A percentile compares a stretch with the other conserved stretches of the same genome.
Conservation (phyloP, 257 asterid species). For the Solanum neorickii region DNA sequence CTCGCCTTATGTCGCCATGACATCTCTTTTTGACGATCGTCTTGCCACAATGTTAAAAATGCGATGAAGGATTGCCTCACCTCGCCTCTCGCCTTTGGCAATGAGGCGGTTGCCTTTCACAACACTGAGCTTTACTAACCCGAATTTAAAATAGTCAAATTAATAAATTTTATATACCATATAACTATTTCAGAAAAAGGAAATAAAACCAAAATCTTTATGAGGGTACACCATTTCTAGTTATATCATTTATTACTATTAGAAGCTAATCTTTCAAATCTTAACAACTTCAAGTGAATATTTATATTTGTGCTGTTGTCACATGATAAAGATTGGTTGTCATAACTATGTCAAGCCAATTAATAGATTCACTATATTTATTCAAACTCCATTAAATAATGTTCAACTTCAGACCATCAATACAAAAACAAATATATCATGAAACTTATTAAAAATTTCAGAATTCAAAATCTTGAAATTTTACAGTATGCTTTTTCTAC, state of each 20-base stretch:
- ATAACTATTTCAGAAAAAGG: background rate
- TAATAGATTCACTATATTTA: background rate
- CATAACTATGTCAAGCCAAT: background rate
- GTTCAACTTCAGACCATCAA: background rate
- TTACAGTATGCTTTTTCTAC: background rate
- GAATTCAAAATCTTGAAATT: background rate
- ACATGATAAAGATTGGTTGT: background rate
- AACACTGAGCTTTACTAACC: background rate
- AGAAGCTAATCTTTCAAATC: background rate
- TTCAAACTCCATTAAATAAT: background rate
- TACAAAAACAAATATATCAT: background rate
- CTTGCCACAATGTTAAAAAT: background rate
- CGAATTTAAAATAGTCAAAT: background rate
- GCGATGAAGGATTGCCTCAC: no score
- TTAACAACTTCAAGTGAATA: background rate
- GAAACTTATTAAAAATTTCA: background rate
- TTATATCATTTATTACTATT: background rate
- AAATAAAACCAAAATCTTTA: background rate
- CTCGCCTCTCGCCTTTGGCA: no score
- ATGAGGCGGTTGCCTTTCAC: no score
- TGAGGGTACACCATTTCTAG: background rate
- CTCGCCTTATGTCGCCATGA: no score
- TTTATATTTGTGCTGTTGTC: background rate
- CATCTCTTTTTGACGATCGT: accelerated
- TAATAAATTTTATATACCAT: background rate